Conservation (phyloP, 1,284 basidiomycete species). For the Coniferiporia weirii region DNA sequence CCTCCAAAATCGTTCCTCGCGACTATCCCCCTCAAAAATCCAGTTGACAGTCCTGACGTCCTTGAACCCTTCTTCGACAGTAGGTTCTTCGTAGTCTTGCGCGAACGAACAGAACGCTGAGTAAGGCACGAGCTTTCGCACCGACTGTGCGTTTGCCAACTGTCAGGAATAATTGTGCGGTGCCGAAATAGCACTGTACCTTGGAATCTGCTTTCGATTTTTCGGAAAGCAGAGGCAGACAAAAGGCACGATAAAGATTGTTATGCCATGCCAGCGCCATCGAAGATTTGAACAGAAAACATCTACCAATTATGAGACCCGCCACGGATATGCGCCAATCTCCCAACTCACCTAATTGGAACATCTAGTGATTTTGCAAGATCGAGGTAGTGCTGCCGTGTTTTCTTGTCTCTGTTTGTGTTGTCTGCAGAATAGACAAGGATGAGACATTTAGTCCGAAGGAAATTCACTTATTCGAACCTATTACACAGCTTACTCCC, state of each 20-base stretch:
- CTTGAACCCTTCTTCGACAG: conserved; percentile 62
- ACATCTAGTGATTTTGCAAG: conserved; percentile 54
- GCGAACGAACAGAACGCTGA: conserved; percentile 58
- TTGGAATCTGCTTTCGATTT: conserved; percentile 4
- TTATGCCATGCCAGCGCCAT: conserved; percentile 85
- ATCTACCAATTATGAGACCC: conserved; percentile 36
- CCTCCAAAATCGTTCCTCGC: conserved; percentile 66
- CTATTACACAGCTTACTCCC: conserved; percentile 71
- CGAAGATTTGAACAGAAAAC: conserved; percentile 69
- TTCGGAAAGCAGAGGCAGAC: conserved; percentile 12
- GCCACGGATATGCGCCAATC: background rate
- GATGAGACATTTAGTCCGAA: conserved; percentile 1
- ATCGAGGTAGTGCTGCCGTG: conserved; percentile 65
- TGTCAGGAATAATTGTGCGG: background rate
- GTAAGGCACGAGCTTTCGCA: conserved; percentile 59
- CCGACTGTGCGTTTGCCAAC: conserved; percentile 28
- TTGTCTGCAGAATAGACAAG: conserved; percentile 55
- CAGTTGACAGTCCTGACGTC: conserved; percentile 77
- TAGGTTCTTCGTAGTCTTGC: conserved; percentile 63
- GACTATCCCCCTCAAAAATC: conserved; percentile 69
- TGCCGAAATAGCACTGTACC: conserved; percentile 6
- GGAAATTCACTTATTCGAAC: conserved; percentile 34
- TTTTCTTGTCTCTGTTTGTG: conserved; percentile 71
- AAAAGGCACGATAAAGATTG: conserved; percentile 76
- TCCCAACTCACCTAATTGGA: conserved; percentile 46